A percentile compares a stretch with the other conserved stretches of the same genome.
Evolutionary conservation across 176 grass and related monocot genomes (phyloP).

Genomic region (Canna indica): DNA sequence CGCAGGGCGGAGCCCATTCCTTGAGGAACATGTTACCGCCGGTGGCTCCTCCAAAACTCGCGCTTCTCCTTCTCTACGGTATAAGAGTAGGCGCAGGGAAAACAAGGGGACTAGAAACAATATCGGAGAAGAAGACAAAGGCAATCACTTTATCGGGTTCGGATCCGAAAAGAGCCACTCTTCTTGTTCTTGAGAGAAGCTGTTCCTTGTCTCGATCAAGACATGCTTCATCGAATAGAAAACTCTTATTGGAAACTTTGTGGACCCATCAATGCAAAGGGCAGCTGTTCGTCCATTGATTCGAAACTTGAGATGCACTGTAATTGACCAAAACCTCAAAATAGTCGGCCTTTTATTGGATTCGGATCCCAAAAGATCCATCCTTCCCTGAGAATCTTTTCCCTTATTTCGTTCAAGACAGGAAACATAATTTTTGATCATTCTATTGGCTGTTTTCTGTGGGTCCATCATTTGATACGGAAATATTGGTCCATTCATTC

Average conservation of each 20-base stretch:
- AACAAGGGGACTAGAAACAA: neutral
- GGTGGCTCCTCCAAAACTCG: neutral
- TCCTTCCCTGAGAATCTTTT: no score
- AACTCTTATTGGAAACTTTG: neutral
- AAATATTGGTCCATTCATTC: no score
- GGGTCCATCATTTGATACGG: no score
- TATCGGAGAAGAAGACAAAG: neutral
- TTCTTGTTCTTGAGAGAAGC: neutral
- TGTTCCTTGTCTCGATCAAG: neutral
- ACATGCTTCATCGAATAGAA: neutral
- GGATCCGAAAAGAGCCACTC: neutral
- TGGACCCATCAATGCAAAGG: no score
- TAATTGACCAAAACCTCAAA: no score
- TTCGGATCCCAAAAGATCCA: no score
- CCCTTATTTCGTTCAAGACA: no score
- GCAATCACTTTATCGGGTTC: neutral
- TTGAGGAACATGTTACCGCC: slow-evolving; percentile 52
- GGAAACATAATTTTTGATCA: no score
- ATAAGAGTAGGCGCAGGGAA: neutral
- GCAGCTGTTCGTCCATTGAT: no score
- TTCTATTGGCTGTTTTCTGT: no score
- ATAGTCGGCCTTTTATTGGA: no score
- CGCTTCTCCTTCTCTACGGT: neutral
- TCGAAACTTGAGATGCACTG: no score
- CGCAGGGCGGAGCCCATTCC: slow-evolving; percentile 68